Base-by-base conservation (phyloP, 1,284 basidiomycete genomes). In the Pholiota adiposa region DNA sequence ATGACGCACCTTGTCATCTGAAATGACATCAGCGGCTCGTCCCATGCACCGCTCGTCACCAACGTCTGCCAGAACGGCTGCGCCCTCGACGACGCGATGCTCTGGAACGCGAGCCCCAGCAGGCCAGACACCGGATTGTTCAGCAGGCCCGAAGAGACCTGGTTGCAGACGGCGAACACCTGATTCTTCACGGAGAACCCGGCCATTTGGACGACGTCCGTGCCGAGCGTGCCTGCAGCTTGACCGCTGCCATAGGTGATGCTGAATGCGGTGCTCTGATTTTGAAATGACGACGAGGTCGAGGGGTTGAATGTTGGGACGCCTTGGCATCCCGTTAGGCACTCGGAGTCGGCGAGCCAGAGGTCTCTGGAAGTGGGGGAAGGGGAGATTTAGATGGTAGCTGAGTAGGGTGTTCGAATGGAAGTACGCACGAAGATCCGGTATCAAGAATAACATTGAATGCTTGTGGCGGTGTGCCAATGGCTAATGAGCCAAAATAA, bases 181-280 rank as follows among this genome's bases (percentile, higher is more conserved):
- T 94, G 92, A 53, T 85, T 81, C 16, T 78, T 66, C 4, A 95
- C 87, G 14, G 83, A 81, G 72, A 93, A 95, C 1, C 93, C 93
- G 1, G 87, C 93, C 83, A 96, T 89, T 65, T 90, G 83, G 3
- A 97, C 85, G 0, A 78, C 78, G 65, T 98, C 96, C 9, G 78
- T 68, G 0, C 79, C 93, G 4, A 96, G 83, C 4, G 71, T 68
- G 2, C 96, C 96, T 0, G 77, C 70, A 0, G 91, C 95, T 50
- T 82, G 75, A 5, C 96, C 96, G 40, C 85, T 89, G 29, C 94
- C 96, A 67, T 98, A 98, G 1, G 83, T 82, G 58, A 97, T 91
- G 11, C 76, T 68, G 73, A 97, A 97, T 0, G 81, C 43, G 0
- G 73, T 71, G 16, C 77, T 76, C 7, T 75, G 62, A 63, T 85